A percentile compares a stretch with the other conserved stretches of the same genome.
Evolutionary conservation across 108 stramenopile species (phyloP).

Genomic region (Cylindrotheca closterium): DNA sequence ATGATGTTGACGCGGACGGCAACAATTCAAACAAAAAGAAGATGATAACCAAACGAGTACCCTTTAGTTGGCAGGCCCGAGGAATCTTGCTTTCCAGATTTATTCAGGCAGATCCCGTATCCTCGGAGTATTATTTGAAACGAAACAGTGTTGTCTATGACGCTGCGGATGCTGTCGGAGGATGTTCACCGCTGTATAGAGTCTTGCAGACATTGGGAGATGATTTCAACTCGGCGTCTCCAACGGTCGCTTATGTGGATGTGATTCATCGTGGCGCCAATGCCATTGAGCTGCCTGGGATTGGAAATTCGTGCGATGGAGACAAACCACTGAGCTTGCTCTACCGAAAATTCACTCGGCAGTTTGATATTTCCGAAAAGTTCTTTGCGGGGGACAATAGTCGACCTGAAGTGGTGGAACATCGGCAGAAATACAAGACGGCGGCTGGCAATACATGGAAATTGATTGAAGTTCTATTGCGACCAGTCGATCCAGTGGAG

Average conservation of each 20-base stretch:
- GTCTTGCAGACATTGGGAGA: slow-evolving; percentile 68
- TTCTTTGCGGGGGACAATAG: slow-evolving; percentile 89
- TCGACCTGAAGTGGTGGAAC: slow-evolving; percentile 71
- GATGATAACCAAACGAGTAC: not conserved
- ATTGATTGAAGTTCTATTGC: slow-evolving; percentile 67
- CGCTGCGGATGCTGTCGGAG: not conserved
- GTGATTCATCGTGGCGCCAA: slow-evolving; percentile 15
- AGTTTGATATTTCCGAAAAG: slow-evolving; percentile 83
- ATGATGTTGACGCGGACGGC: not conserved
- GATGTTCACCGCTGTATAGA: slow-evolving; percentile 52
- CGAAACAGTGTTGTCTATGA: slow-evolving; percentile 35
- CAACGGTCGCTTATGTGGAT: slow-evolving; percentile 59
- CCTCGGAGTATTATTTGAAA: slow-evolving; percentile 40
- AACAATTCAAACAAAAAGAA: slow-evolving; percentile 13
- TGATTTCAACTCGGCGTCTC: slow-evolving; percentile 56
- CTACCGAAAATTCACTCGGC: slow-evolving; percentile 78
- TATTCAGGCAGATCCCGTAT: slow-evolving; percentile 31
- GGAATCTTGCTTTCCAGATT: slow-evolving; percentile 27
- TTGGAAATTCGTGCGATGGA: slow-evolving; percentile 45
- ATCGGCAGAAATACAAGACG: slow-evolving; percentile 71
- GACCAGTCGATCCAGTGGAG: slow-evolving; percentile 21
- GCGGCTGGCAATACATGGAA: slow-evolving; percentile 87
- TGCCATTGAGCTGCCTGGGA: slow-evolving; percentile 17
- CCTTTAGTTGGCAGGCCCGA: slow-evolving; percentile 30
- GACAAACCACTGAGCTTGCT: slow-evolving; percentile 78